Evolutionary conservation across 441 rosid genomes (phyloP).

Genomic region (Omphalea diandra): DNA sequence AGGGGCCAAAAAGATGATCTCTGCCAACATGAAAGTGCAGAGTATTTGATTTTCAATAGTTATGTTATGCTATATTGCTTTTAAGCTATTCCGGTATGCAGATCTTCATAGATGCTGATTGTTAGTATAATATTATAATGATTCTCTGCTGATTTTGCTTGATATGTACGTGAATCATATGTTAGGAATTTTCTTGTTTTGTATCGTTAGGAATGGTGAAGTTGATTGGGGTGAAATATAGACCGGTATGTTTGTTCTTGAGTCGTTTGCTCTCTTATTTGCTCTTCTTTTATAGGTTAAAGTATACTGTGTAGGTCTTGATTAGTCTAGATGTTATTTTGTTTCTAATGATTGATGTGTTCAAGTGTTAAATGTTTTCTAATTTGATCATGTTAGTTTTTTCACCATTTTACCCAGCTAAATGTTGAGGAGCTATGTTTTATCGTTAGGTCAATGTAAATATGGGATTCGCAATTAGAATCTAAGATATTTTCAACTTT

Average conservation of each 20-base stretch:
- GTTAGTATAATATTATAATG: too few relatives aligned
- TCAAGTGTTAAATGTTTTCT: not conserved
- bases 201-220: not conserved
- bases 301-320: not conserved
- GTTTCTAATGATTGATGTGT: not conserved
- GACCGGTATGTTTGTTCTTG: not conserved
- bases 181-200: not conserved
- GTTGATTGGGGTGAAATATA: not conserved
- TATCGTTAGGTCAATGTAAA: not conserved
- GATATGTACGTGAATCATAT: not conserved
- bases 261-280: not conserved
- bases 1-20: not conserved
- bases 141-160: not conserved
- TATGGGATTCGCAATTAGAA: not conserved
- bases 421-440: not conserved
- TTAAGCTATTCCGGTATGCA: too few relatives aligned
- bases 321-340: not conserved
- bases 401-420: not conserved
- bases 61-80: too few relatives aligned
- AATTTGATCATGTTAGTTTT: not conserved
- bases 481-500: not conserved
- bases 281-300: not conserved
- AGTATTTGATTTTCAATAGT: not conserved
- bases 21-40: not conserved
- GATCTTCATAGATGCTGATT: too few relatives aligned